Percentiles rank a stretch among this genome's conserved stretches.
Conservation (phyloP, 148 eudicot species). For the Cornus florida region DNA sequence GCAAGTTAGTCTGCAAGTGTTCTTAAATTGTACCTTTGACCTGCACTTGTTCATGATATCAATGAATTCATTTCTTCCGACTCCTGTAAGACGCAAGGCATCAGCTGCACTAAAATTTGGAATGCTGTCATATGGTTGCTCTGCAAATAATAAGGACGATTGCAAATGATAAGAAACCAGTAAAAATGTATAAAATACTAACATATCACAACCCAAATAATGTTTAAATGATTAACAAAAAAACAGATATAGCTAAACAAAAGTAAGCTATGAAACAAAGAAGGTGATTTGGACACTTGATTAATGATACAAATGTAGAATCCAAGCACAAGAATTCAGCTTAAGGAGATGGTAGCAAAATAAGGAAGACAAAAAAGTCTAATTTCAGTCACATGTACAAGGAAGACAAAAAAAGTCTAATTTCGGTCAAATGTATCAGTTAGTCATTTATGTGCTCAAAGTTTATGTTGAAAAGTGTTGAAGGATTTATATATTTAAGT, state of each 20-base stretch:
- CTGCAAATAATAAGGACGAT: constrained; percentile 39
- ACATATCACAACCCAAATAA: constrained; percentile 1
- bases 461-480: not conserved
- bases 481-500: too few relatives aligned
- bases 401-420: not conserved
- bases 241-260: not conserved
- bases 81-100: constrained; percentile 87
- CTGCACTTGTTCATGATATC: constrained; percentile 99
- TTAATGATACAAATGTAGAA: not conserved
- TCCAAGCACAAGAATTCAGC: not conserved
- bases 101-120: constrained; percentile 98
- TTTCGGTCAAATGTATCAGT: not conserved
- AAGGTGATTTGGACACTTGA: not conserved
- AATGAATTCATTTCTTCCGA: constrained; percentile 97
- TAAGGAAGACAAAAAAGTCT: not conserved
- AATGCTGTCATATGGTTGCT: constrained; percentile 98
- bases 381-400: not conserved
- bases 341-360: not conserved
- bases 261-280: not conserved
- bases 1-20: not conserved
- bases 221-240: not conserved
- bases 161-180: not conserved
- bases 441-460: not conserved
- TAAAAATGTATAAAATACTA: not conserved
- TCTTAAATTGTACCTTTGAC: constrained; percentile 71